These are phyloP conservation scores for Rubroboletus pulcherrimus DNA, from an alignment of 768 basidiomycete species.

Conservation along the genomic window DNA sequence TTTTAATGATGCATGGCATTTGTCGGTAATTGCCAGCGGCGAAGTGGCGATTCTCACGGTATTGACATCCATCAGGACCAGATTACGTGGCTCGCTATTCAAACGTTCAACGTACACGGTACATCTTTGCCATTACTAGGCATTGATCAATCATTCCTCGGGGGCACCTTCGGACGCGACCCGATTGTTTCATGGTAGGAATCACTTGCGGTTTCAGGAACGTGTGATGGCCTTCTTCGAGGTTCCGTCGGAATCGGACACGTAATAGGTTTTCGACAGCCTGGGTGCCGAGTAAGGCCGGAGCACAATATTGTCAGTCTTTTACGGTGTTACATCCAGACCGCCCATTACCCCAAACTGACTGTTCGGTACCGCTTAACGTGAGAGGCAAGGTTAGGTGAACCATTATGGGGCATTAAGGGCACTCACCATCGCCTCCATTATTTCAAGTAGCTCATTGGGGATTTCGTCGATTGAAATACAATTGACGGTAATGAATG, in stretches of 20 bases:
- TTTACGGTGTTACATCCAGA: too few relatives aligned
- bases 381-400: neutral
- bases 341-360: neutral
- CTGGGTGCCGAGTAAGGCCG: neutral
- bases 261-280: neutral
- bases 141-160: too few relatives aligned
- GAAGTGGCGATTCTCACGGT: too few relatives aligned
- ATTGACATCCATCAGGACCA: neutral
- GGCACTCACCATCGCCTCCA: neutral
- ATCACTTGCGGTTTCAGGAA: neutral
- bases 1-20: too few relatives aligned
- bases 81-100: neutral
- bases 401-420: neutral
- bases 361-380: neutral
- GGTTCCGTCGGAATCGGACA: too few relatives aligned
- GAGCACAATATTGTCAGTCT: neutral
- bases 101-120: too few relatives aligned
- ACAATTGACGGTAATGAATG: neutral
- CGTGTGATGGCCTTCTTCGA: neutral
- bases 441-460: neutral
- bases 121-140: too few relatives aligned
- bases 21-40: too few relatives aligned
- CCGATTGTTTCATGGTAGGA: neutral
- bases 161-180: neutral
- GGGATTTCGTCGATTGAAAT: neutral